Evolutionary conservation across 176 grass and related monocot species (phyloP).

Genomic region (Rhipidocladum racemiflorum): DNA sequence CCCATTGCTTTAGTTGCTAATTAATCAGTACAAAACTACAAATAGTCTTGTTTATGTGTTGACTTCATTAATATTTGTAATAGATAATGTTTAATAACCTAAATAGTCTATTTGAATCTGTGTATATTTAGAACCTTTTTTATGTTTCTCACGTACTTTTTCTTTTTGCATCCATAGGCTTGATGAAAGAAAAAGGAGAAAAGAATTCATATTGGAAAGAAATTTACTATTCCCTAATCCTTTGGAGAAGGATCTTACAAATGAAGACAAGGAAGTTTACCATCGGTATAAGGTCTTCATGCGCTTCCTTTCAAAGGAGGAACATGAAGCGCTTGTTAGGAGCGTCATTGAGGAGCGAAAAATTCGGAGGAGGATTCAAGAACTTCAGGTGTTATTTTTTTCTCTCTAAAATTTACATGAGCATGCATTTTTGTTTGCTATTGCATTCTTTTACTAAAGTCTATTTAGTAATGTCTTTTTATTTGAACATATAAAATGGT

Average conservation of each 20-base stretch:
- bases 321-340: slow-evolving; percentile 73
- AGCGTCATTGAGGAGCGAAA: slow-evolving; percentile 76
- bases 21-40: neutral
- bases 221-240: slow-evolving; percentile 86
- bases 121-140: neutral
- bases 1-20: neutral
- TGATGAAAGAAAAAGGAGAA: slow-evolving; percentile 99
- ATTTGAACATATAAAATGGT: neutral
- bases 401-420: neutral
- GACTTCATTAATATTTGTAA: neutral
- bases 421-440: neutral
- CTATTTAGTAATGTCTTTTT: neutral
- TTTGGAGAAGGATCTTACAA: slow-evolving; percentile 79
- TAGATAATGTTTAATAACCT: slow-evolving; percentile 7
- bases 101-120: neutral
- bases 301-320: slow-evolving; percentile 92
- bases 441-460: neutral
- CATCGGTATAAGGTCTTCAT: slow-evolving; percentile 87
- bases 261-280: slow-evolving; percentile 86
- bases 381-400: slow-evolving; percentile 66
- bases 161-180: slow-evolving; percentile 44
- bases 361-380: slow-evolving; percentile 87
- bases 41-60: neutral
- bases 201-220: slow-evolving; percentile 97
- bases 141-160: neutral